These are phyloP conservation scores for Rhodotorula sphaerocarpa DNA, from an alignment of 768 basidiomycete species.

Conservation along the genomic window DNA sequence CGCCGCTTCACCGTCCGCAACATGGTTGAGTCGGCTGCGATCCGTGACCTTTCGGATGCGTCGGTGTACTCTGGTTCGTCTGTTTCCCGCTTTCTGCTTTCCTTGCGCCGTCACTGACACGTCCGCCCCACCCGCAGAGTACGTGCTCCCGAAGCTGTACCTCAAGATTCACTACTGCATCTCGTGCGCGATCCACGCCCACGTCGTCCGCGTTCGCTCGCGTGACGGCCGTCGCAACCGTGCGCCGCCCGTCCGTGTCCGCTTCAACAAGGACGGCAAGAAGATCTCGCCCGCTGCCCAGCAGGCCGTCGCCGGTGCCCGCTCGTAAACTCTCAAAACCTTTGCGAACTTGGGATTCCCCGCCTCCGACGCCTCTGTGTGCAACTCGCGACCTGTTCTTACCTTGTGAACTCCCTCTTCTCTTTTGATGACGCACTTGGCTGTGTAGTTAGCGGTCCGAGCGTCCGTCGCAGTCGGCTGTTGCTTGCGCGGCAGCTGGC, in stretches of 20 bases:
- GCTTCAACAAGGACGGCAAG: constrained; percentile 40
- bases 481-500: too few species aligned
- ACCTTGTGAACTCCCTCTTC: too few species aligned
- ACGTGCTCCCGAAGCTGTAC: constrained; percentile 92
- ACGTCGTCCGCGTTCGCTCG: constrained; percentile 97
- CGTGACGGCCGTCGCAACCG: constrained; percentile 93
- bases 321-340: neutral
- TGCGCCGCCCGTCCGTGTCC: constrained; percentile 85
- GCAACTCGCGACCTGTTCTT: too few species aligned
- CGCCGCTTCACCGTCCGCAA: constrained; percentile 88
- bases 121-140: constrained; percentile 53
- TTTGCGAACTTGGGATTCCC: too few species aligned
- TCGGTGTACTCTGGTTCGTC: constrained; percentile 62
- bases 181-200: constrained; percentile 98
- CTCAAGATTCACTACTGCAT: constrained; percentile 98
- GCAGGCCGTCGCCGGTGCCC: neutral
- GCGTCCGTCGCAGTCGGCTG: too few species aligned
- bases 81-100: neutral
- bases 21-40: constrained; percentile 99
- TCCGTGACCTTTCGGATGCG: constrained; percentile 93
- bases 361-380: too few species aligned
- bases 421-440: too few species aligned
- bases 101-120: neutral
- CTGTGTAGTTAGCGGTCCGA: too few species aligned
- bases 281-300: constrained; percentile 37